A percentile compares a stretch with the other conserved stretches of the same genome.
These are phyloP conservation scores for Trichoderma pleuroti DNA, from an alignment of 2,329 filamentous ascomycete species.

Conservation along the genomic window DNA sequence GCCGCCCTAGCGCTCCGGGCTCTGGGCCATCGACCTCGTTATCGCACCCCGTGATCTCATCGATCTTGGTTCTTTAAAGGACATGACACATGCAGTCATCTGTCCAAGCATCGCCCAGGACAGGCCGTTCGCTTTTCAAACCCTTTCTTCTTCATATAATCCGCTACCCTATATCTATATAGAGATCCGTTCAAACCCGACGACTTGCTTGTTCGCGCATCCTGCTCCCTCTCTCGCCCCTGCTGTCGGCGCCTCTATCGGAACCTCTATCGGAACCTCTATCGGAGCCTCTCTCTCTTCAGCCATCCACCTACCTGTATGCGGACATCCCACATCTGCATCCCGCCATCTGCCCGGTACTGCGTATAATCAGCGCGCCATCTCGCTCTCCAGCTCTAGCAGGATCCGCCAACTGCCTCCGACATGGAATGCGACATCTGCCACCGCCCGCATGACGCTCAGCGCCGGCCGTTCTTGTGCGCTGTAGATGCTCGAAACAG, in stretches of 20 bases:
- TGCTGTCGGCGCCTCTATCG: not conserved
- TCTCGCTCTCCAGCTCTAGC: not conserved
- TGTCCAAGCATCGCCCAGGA: not conserved
- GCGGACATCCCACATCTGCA: not conserved
- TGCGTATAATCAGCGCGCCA: not conserved
- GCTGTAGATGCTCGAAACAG: conserved; percentile 65
- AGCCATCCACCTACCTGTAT: not conserved
- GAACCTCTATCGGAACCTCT: not conserved
- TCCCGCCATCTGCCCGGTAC: not conserved
- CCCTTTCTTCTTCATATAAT: not conserved
- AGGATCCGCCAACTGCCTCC: conserved; percentile 19
- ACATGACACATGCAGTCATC: conserved; percentile 4
- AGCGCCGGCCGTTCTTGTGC: conserved; percentile 63
- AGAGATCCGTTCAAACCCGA: not conserved
- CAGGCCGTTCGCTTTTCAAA: not conserved
- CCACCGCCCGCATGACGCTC: conserved; percentile 50
- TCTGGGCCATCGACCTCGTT: not conserved
- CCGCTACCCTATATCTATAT: not conserved
- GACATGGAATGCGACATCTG: conserved; percentile 70
- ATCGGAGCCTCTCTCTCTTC: not conserved
- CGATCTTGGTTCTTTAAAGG: conserved; percentile 8
- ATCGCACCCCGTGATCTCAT: conserved; percentile 19
- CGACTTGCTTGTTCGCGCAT: not conserved
- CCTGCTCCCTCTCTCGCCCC: not conserved
- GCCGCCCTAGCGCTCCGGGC: not conserved